Evolutionary conservation across 768 basidiomycete genomes (phyloP).

Genomic region (Cystoderma amianthinum): DNA sequence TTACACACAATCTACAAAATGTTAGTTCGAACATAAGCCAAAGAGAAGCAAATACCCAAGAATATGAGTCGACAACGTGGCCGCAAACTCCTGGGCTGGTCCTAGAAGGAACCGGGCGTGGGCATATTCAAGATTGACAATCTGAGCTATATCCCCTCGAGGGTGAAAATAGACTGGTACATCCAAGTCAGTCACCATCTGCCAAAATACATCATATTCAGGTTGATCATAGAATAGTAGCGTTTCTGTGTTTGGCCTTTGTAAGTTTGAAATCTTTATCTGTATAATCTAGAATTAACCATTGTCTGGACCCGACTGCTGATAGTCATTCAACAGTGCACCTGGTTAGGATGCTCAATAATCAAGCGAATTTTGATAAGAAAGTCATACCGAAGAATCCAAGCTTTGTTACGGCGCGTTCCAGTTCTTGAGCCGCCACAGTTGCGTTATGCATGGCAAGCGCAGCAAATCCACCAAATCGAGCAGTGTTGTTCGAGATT

Average conservation of each 20-base stretch:
- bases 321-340: slow-evolving; percentile 36
- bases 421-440: slow-evolving; percentile 27
- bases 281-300: slow-evolving; percentile 11
- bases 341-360: slow-evolving; percentile 12
- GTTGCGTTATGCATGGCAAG: slow-evolving; percentile 38
- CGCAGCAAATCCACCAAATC: slow-evolving; percentile 34
- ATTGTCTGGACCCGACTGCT: slow-evolving; percentile 31
- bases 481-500: slow-evolving; percentile 29
- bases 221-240: slow-evolving; percentile 28
- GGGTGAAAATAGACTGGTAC: slow-evolving; percentile 33
- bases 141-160: slow-evolving; percentile 18
- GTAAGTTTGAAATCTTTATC: not conserved
- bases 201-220: slow-evolving; percentile 28
- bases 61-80: slow-evolving; percentile 27
- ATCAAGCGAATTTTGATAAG: not conserved
- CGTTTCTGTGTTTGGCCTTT: slow-evolving; percentile 15
- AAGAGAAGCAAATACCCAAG: slow-evolving; percentile 16
- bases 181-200: slow-evolving; percentile 25
- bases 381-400: slow-evolving; percentile 28
- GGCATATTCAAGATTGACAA: slow-evolving; percentile 13
- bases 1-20: slow-evolving; percentile 14
- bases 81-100: slow-evolving; percentile 26
- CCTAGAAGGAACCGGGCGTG: slow-evolving; percentile 26
- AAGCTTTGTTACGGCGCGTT: slow-evolving; percentile 27
- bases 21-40: not conserved